These are phyloP conservation scores for Paracoccidioides lutzii DNA, from an alignment of 2,329 filamentous ascomycete species.

Conservation along the genomic window DNA sequence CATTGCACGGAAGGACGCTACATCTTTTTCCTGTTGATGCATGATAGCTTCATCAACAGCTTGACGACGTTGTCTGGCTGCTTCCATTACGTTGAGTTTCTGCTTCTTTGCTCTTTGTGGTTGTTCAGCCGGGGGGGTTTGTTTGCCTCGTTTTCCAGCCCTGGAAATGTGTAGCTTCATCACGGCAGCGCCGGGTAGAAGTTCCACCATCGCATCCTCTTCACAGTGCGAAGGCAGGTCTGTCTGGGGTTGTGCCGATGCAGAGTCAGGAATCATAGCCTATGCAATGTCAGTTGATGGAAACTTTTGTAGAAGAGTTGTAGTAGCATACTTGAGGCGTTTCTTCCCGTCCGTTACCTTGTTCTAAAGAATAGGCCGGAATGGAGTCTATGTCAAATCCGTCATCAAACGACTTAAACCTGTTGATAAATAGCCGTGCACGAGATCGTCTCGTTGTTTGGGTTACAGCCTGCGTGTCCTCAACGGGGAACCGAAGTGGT, in stretches of 20 bases:
- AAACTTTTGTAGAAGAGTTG: neutral
- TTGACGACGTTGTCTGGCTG: constrained; percentile 43
- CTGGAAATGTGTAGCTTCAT: constrained; percentile 63
- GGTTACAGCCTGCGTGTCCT: constrained; percentile 11
- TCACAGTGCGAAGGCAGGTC: constrained; percentile 20
- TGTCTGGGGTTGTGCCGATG: constrained; percentile 18
- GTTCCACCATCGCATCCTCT: constrained; percentile 52
- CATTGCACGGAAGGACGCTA: constrained; percentile 46
- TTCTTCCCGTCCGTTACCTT: constrained; percentile 10
- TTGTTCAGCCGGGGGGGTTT: constrained; percentile 15
- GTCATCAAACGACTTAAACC: constrained; percentile 63
- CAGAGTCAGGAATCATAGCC: constrained; percentile 8
- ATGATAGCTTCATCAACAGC: constrained; percentile 42
- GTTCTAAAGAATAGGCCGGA: constrained; percentile 22
- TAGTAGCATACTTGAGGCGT: constrained; percentile 8
- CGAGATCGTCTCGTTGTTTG: constrained; percentile 15
- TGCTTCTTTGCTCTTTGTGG: constrained; percentile 38
- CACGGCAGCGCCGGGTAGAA: constrained; percentile 64
- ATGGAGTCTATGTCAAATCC: constrained; percentile 37
- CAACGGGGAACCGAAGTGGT: neutral
- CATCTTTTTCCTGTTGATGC: constrained; percentile 50
- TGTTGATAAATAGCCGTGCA: constrained; percentile 23
- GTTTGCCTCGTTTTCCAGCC: constrained; percentile 32
- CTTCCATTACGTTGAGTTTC: constrained; percentile 56
- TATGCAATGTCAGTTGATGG: constrained; percentile 1